Conservation (phyloP, 768 basidiomycete genomes). For the Calocybe indica region DNA sequence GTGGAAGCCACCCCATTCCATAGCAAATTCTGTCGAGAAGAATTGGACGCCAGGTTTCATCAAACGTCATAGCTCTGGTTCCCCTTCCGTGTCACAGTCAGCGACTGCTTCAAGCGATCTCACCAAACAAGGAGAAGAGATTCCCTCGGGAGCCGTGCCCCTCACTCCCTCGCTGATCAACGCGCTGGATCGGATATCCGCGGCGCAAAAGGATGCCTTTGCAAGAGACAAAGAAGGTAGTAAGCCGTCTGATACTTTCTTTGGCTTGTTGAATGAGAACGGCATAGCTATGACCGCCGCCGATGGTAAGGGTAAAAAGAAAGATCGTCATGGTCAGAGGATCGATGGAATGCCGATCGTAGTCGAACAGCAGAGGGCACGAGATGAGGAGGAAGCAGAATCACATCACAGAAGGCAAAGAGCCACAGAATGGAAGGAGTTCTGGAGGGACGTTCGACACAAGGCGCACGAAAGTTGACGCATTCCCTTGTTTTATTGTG, state of each 20-base stretch:
- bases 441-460: slow-evolving; percentile 38
- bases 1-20: slow-evolving; percentile 6
- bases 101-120: slow-evolving; percentile 8
- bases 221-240: background rate
- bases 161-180: slow-evolving; percentile 61
- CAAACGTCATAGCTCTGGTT: slow-evolving; percentile 15
- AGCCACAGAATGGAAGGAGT: slow-evolving; percentile 32
- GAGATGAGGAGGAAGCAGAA: slow-evolving; percentile 6
- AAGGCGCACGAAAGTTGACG: slow-evolving; percentile 15
- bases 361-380: slow-evolving; percentile 8
- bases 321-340: background rate
- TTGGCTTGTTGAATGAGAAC: no score
- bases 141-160: slow-evolving; percentile 35
- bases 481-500: no score
- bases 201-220: slow-evolving; percentile 51
- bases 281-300: background rate
- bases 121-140: background rate
- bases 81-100: slow-evolving; percentile 12
- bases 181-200: slow-evolving; percentile 54
- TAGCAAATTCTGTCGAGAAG: no score
- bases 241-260: no score
- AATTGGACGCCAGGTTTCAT: slow-evolving; percentile 49
- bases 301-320: background rate
- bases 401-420: slow-evolving; percentile 5
- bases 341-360: slow-evolving; percentile 9